These are phyloP conservation scores for Colletotrichum caudatum DNA, from an alignment of 2,329 filamentous ascomycete genomes.

Conservation along the genomic window DNA sequence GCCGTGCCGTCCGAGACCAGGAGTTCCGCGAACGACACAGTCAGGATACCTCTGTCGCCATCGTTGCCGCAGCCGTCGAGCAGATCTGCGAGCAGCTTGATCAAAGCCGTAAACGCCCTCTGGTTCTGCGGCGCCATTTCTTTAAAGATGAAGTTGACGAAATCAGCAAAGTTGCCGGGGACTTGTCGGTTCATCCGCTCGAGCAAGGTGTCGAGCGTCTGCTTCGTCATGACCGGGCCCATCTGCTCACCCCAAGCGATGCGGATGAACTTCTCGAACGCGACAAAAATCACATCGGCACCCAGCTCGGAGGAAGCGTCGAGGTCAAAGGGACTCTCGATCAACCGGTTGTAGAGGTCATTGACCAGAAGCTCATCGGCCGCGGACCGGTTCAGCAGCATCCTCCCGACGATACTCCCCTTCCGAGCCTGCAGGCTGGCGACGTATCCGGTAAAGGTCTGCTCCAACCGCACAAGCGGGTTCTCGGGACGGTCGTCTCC, in stretches of 20 bases:
- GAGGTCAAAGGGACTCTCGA: constrained; percentile 84
- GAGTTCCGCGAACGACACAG: constrained; percentile 88
- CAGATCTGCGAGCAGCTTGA: constrained; percentile 88
- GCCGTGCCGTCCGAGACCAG: constrained; percentile 82
- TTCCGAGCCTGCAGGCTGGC: constrained; percentile 86
- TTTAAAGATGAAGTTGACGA: constrained; percentile 72
- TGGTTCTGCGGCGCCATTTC: constrained; percentile 78
- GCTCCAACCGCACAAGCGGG: constrained; percentile 80
- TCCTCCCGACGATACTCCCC: constrained; percentile 85
- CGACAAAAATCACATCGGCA: constrained; percentile 87
- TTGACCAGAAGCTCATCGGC: constrained; percentile 87
- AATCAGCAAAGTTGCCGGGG: constrained; percentile 79
- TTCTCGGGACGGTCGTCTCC: constrained; percentile 71
- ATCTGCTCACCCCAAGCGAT: constrained; percentile 91
- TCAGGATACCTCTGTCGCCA: constrained; percentile 88
- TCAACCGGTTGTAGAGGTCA: constrained; percentile 88
- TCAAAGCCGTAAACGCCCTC: constrained; percentile 83
- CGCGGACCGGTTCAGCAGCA: constrained; percentile 74
- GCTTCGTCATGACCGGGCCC: constrained; percentile 82
- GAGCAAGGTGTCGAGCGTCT: constrained; percentile 81
- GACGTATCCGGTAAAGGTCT: constrained; percentile 86
- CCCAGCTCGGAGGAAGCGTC: constrained; percentile 80
- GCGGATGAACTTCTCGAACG: constrained; percentile 92
- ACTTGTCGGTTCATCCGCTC: constrained; percentile 73
- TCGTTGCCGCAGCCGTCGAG: constrained; percentile 93